phyloP scores from a whole-genome alignment of 73 alveolate genomes.

The Tetrahymena elliotti region DNA sequence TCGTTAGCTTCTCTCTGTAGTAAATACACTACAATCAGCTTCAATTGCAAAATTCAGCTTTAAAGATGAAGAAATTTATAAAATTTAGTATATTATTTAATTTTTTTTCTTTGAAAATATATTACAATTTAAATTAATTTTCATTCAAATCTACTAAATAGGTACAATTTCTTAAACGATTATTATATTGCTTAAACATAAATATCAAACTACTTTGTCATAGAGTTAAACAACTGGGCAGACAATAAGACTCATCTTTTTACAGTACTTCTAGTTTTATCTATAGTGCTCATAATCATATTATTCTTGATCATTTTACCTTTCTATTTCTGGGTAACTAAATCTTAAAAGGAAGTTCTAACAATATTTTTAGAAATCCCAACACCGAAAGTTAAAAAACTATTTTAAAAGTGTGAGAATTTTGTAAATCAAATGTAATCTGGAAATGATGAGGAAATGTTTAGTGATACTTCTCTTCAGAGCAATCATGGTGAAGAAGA shows the following conservation, averaged over 20 bases:
- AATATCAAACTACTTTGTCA: not conserved
- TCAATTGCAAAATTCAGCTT: not conserved
- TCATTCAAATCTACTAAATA: not conserved
- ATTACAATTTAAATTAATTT: not conserved
- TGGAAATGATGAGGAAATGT: not conserved
- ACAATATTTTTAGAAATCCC: not conserved
- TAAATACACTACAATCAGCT: not conserved
- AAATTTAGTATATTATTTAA: not conserved
- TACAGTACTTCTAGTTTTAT: not conserved
- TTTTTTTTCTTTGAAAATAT: not conserved
- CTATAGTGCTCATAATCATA: not conserved
- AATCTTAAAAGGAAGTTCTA: not conserved
- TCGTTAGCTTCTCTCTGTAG: not conserved
- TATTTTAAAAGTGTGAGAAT: not conserved
- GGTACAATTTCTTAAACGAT: not conserved
- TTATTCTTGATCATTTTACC: not conserved
- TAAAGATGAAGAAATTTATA: not conserved
- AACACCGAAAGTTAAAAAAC: not conserved
- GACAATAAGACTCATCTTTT: not conserved
- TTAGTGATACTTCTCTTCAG: not conserved
- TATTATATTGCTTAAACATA: not conserved
- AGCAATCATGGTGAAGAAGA: not conserved
- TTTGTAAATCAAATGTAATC: not conserved
- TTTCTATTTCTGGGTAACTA: not conserved
- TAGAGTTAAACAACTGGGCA: not conserved